phyloP scores from a whole-genome alignment of 2,329 filamentous ascomycete species.

The Penicillium sp. region DNA sequence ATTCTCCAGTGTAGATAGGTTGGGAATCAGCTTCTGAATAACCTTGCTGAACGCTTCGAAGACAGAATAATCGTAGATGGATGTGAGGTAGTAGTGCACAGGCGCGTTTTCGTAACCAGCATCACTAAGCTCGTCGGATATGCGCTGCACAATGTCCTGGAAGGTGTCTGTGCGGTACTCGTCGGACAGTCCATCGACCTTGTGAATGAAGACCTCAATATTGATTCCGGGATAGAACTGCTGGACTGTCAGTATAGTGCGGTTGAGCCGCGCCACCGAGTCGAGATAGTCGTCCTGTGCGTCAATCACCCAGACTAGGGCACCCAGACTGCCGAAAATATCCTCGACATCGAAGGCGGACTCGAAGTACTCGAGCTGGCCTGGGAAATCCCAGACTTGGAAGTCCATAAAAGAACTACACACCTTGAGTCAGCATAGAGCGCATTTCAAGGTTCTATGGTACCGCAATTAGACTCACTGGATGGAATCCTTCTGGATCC shows the following conservation, averaged over 20 bases:
- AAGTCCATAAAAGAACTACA: slow-evolving; percentile 96
- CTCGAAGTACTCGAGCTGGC: slow-evolving; percentile 89
- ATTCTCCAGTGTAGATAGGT: slow-evolving; percentile 86
- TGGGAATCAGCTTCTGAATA: slow-evolving; percentile 93
- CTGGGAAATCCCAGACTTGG: slow-evolving; percentile 96
- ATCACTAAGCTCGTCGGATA: slow-evolving; percentile 93
- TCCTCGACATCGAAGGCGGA: slow-evolving; percentile 85
- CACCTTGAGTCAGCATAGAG: neutral
- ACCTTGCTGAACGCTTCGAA: slow-evolving; percentile 98
- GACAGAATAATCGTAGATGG: slow-evolving; percentile 97
- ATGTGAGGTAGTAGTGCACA: slow-evolving; percentile 92
- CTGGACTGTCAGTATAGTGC: slow-evolving; percentile 84
- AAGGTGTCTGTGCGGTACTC: slow-evolving; percentile 96
- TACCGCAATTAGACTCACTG: slow-evolving; percentile 61
- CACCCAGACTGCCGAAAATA: slow-evolving; percentile 91
- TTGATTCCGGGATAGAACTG: slow-evolving; percentile 89
- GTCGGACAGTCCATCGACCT: slow-evolving; percentile 94
- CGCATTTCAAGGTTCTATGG: neutral
- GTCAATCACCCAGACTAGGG: slow-evolving; percentile 97
- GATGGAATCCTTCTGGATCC: slow-evolving; percentile 92
- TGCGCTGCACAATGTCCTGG: slow-evolving; percentile 91
- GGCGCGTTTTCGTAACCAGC: slow-evolving; percentile 89
- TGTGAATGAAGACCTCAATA: slow-evolving; percentile 98
- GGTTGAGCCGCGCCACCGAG: slow-evolving; percentile 78
- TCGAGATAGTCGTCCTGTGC: slow-evolving; percentile 97